Percentiles rank a stretch among this genome's conserved stretches.
Evolutionary conservation across 2,329 filamentous ascomycete genomes (phyloP).

Genomic region (Beauveria australis): DNA sequence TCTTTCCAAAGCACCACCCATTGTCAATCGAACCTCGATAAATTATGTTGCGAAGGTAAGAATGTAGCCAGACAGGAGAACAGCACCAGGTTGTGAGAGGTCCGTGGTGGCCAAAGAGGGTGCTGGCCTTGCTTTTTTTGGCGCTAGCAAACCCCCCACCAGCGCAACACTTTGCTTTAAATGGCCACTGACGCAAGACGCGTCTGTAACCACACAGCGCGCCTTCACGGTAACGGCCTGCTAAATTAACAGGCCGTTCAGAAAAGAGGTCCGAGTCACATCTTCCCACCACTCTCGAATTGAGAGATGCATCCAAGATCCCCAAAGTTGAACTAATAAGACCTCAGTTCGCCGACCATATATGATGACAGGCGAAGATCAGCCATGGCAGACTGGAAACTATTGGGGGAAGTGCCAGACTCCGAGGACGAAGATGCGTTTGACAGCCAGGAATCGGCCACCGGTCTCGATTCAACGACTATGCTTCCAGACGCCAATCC

Average conservation of each 20-base stretch:
- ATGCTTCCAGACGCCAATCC: neutral
- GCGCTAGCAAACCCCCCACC: neutral
- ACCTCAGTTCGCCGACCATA: neutral
- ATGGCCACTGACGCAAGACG: neutral
- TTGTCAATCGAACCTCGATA: neutral
- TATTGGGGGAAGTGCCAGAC: constrained; percentile 42
- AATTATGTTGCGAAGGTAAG: neutral
- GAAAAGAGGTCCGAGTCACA: neutral
- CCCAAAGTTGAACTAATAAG: neutral
- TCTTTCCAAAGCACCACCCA: constrained; percentile 25
- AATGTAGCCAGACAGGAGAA: neutral
- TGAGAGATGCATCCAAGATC: neutral
- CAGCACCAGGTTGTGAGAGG: neutral
- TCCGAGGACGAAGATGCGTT: constrained; percentile 40
- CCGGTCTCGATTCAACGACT: constrained; percentile 13
- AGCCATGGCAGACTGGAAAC: constrained; percentile 41
- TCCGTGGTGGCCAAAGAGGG: neutral
- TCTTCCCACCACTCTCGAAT: neutral
- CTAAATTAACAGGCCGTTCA: constrained; percentile 3
- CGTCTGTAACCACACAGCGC: constrained; percentile 2
- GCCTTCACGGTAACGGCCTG: neutral
- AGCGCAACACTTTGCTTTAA: neutral
- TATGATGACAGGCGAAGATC: constrained; percentile 13
- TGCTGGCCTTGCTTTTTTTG: neutral
- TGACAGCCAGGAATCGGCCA: constrained; percentile 26